Conservation (phyloP, 805 yeast genomes). For the Pichia sporocuriosa region DNA sequence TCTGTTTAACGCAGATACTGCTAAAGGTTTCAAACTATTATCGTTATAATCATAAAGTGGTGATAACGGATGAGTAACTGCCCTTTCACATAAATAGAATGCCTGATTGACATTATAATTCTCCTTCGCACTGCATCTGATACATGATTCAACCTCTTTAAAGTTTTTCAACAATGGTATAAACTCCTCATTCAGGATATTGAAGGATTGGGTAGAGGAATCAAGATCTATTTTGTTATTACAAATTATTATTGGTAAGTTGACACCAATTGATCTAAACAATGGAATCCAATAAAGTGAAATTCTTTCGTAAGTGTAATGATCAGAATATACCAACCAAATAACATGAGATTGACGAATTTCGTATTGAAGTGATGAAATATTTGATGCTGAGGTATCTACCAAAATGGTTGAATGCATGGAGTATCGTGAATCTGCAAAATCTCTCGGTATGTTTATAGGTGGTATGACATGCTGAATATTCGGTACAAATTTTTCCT, state of each 20-base stretch:
- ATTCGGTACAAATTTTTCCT: slow-evolving; percentile 72
- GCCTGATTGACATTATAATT: slow-evolving; percentile 84
- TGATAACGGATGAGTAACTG: slow-evolving; percentile 87
- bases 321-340: slow-evolving; percentile 91
- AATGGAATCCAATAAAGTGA: slow-evolving; percentile 92
- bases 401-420: slow-evolving; percentile 64
- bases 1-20: slow-evolving; percentile 68
- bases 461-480: slow-evolving; percentile 78
- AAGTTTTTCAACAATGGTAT: slow-evolving; percentile 81
- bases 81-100: slow-evolving; percentile 86
- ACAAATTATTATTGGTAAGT: slow-evolving; percentile 85
- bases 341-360: slow-evolving; percentile 83
- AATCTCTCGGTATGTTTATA: slow-evolving; percentile 72
- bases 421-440: slow-evolving; percentile 50
- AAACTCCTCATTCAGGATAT: slow-evolving; percentile 65
- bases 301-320: slow-evolving; percentile 88
- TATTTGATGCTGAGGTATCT: slow-evolving; percentile 73
- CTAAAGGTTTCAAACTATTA: slow-evolving; percentile 71
- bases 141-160: slow-evolving; percentile 90
- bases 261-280: slow-evolving; percentile 88
- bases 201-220: slow-evolving; percentile 32
- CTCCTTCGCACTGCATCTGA: slow-evolving; percentile 80
- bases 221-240: slow-evolving; percentile 49
- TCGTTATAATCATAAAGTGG: slow-evolving; percentile 92
- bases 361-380: slow-evolving; percentile 55